Conservation (phyloP, 2,329 filamentous ascomycete species). For the Clonostachys solani region DNA sequence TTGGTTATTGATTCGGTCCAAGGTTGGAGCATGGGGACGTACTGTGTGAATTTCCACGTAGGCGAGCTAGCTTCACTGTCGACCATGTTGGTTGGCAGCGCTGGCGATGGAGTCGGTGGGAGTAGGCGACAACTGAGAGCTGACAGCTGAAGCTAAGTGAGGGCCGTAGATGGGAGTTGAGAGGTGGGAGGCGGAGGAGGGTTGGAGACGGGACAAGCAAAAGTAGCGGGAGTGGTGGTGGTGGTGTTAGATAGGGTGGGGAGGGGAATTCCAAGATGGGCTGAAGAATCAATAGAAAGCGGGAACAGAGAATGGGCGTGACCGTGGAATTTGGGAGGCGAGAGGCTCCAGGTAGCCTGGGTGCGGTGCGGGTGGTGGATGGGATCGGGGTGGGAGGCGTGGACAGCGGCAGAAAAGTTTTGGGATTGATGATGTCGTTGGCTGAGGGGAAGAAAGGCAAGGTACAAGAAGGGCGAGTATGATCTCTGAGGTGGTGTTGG, state of each 20-base stretch:
- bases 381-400: neutral
- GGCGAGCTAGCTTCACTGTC: slow-evolving; percentile 91
- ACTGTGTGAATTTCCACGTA: slow-evolving; percentile 99
- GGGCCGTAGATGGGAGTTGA: neutral
- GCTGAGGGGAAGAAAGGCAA: slow-evolving; percentile 4
- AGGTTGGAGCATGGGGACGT: slow-evolving; percentile 36
- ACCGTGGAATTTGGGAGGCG: no score
- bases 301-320: no score
- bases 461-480: neutral
- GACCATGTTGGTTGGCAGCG: slow-evolving; percentile 70
- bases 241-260: neutral
- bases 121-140: slow-evolving; percentile 8
- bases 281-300: neutral
- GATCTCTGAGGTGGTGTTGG: no score
- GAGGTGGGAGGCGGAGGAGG: neutral
- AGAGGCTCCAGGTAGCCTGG: neutral
- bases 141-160: neutral
- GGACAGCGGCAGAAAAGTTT: slow-evolving; percentile 7
- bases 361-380: neutral
- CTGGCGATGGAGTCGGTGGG: slow-evolving; percentile 12
- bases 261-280: neutral
- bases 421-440: slow-evolving; percentile 15
- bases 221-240: neutral
- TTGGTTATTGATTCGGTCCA: slow-evolving; percentile 1
- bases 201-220: neutral